Evolutionary conservation across 257 asterid species (phyloP).

Genomic region (Plantago major): DNA sequence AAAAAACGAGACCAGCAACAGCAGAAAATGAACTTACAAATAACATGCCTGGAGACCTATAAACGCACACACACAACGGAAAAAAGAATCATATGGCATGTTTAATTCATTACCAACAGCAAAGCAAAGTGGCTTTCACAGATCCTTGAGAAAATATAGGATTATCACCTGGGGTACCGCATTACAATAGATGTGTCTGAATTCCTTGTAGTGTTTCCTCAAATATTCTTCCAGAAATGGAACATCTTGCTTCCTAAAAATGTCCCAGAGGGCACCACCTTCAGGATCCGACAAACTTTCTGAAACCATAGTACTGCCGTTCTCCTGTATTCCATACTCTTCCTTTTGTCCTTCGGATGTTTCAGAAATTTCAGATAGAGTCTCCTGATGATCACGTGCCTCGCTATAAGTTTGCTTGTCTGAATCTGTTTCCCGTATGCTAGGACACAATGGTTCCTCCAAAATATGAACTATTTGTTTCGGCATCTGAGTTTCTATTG

Average conservation of each 20-base stretch:
- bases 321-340: neutral
- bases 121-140: neutral
- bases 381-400: neutral
- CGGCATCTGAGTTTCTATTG: neutral
- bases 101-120: no score
- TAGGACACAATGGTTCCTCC: no score
- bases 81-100: no score
- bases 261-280: slow-evolving; percentile 25
- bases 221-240: slow-evolving; percentile 1
- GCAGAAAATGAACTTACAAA: no score
- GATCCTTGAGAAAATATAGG: neutral
- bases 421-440: neutral
- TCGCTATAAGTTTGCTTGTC: neutral
- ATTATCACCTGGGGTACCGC: slow-evolving; percentile 43
- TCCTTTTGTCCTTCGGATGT: slow-evolving; percentile 11
- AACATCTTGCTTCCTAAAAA: slow-evolving; percentile 2
- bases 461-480: no score
- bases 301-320: neutral
- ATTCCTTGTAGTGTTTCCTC: slow-evolving; percentile 14
- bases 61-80: no score
- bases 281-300: slow-evolving; percentile 22
- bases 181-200: slow-evolving; percentile 42
- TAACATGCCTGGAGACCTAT: no score
- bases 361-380: neutral
- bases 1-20: no score